Evolutionary conservation across 805 yeast genomes (phyloP), one percentile per base, ranked within the genome.

Genomic region (Cyberlindnera xylosilytica): DNA sequence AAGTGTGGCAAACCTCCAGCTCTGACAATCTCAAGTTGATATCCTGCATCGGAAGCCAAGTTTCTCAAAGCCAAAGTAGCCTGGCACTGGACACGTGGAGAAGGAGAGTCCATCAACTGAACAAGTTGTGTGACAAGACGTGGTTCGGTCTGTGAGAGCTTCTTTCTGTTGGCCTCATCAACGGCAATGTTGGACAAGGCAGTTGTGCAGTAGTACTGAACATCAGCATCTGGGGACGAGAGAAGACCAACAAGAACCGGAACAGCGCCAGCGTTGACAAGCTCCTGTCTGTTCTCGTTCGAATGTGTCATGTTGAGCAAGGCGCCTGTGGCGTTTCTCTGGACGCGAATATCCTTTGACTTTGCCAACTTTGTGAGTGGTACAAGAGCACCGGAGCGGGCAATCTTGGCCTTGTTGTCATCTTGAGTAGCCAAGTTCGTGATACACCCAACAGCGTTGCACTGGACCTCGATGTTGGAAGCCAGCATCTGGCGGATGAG

Each of bases 391-490:
- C 99, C 99, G 18, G 95, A 83, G 37, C 89, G 83, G 17, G 99
- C 99, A 57, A 93, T 93, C 63, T 88, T 89, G 40, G 93, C 82
- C 65, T 93, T 93, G 68, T 93, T 93, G 58, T 88, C 96, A 65
- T 93, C 99, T 66, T 87, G 96, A 6, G 99, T 93, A 7, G 99
- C 99, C 64, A 93, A 77, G 62, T 93, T 93, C 28, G 99, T 93
- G 60, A 93, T 90, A 64, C 99, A 93, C 15, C 99, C 99, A 44
- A 93, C 99, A 3, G 99, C 99, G 62, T 93, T 93, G 66, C 99
- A 93, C 68, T 93, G 99, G 30, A 93, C 98, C 65, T 93, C 99
- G 45, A 93, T 95, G 59, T 93, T 93, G 42, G 93, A 79, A 32
- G 95, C 84, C 84, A 88, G 84, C 99, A 93, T 93, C 68, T 93